A percentile compares a stretch with the other conserved stretches of the same genome.
Evolutionary conservation across 139 green algal genomes (phyloP).

Genomic region (Chloropicon primus): DNA sequence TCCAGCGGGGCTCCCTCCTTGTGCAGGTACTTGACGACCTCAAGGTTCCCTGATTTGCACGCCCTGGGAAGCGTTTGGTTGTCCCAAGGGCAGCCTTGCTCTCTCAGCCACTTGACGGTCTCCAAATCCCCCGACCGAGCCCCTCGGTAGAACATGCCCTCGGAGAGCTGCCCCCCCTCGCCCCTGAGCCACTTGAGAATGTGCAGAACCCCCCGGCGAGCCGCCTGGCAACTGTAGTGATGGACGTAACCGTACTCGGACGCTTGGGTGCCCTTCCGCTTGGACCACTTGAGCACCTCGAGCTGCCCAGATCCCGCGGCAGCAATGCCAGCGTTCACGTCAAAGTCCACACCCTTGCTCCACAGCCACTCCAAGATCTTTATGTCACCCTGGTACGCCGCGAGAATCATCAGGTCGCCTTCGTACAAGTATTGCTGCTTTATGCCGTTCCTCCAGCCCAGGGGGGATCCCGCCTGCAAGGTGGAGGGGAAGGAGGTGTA

Average conservation of each 20-base stretch:
- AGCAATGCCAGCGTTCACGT: too few species aligned
- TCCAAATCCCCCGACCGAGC: neutral
- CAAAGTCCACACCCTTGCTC: neutral
- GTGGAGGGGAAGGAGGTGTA: neutral
- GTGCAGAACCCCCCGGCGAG: neutral
- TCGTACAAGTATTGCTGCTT: neutral
- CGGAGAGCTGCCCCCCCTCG: neutral
- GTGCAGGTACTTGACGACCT: neutral
- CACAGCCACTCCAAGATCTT: neutral
- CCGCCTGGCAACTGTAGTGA: neutral
- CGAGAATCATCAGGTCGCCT: neutral
- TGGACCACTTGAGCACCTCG: neutral
- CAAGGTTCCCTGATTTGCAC: neutral
- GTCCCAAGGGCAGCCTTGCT: neutral
- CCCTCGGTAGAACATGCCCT: neutral
- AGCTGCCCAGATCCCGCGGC: neutral
- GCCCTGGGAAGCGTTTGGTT: neutral
- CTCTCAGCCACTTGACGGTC: neutral
- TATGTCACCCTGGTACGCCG: neutral
- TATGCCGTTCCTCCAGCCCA: too few species aligned
- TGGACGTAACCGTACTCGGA: neutral
- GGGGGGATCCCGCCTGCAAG: too few species aligned
- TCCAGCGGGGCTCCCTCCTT: neutral
- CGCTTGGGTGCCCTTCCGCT: neutral
- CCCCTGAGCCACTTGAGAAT: neutral